Conservation (phyloP, 148 eudicot species). For the Persicaria tinctoria region DNA sequence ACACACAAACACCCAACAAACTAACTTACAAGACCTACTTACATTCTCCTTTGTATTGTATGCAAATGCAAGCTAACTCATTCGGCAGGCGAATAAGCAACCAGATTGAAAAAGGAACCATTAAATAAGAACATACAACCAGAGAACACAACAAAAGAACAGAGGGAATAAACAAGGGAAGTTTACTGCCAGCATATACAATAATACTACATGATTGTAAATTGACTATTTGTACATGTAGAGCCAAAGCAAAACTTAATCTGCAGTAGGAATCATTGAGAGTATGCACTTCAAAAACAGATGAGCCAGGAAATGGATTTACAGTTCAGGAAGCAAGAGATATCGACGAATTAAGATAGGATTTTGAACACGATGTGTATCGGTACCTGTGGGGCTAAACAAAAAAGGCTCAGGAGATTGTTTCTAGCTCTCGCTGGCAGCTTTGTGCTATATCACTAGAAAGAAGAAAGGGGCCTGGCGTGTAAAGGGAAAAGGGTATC, state of each 20-base stretch:
- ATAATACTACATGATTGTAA: neutral
- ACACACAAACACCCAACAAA: neutral
- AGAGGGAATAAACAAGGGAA: neutral
- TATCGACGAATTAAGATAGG: slow-evolving; percentile 10
- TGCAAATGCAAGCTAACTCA: neutral
- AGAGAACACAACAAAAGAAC: neutral
- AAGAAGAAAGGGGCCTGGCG: slow-evolving; percentile 8
- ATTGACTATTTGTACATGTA: neutral
- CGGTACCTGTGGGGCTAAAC: neutral
- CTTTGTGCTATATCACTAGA: neutral
- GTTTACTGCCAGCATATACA: neutral
- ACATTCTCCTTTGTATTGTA: neutral
- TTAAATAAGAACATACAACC: neutral
- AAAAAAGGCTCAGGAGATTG: neutral
- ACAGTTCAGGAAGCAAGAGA: slow-evolving; percentile 12
- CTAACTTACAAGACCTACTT: neutral
- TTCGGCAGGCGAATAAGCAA: neutral
- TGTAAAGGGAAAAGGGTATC: slow-evolving; percentile 8
- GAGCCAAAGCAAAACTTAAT: neutral
- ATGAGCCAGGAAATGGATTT: slow-evolving; percentile 8
- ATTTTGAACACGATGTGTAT: neutral
- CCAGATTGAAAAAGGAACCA: neutral
- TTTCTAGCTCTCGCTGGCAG: slow-evolving; percentile 11
- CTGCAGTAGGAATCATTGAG: neutral
- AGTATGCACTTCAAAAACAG: neutral